Percentiles rank a stretch among this genome's conserved stretches.
These are phyloP conservation scores for Neurospora africana DNA, from an alignment of 495 filamentous ascomycete species.

Conservation along the genomic window DNA sequence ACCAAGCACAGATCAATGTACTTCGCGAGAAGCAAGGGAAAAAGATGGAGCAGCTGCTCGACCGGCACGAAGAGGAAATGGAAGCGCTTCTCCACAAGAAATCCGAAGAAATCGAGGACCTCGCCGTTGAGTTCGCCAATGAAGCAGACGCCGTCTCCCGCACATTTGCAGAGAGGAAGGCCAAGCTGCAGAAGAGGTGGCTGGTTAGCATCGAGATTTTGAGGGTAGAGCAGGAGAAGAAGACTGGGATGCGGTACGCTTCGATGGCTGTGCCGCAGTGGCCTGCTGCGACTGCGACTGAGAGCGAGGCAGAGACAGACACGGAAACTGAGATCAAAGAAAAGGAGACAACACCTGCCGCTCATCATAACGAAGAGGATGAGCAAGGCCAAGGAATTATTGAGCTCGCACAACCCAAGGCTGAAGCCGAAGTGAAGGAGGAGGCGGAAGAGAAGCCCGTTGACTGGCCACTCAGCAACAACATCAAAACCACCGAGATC, in stretches of 20 bases:
- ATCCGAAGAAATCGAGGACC: constrained; percentile 37
- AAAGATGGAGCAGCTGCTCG: constrained; percentile 53
- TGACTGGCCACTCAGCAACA: not conserved
- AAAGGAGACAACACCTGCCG: not conserved
- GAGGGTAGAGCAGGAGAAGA: constrained; percentile 46
- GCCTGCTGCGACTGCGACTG: constrained; percentile 9
- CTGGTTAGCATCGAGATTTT: constrained; percentile 52
- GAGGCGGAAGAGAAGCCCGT: not conserved
- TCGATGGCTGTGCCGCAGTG: constrained; percentile 36
- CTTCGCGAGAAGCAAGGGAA: constrained; percentile 67
- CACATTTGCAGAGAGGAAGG: constrained; percentile 41
- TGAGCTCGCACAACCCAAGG: not conserved
- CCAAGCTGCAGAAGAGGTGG: constrained; percentile 47
- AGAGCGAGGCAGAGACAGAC: not conserved
- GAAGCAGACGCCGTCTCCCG: constrained; percentile 43
- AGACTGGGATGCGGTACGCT: constrained; percentile 39
- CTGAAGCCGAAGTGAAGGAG: not conserved
- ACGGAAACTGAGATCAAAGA: constrained; percentile 6
- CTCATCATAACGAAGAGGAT: not conserved
- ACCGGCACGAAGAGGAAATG: constrained; percentile 55
- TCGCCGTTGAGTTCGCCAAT: constrained; percentile 45
- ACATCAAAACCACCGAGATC: not conserved
- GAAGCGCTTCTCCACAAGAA: constrained; percentile 42
- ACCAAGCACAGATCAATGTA: constrained; percentile 67
- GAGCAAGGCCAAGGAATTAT: not conserved